A percentile compares a stretch with the other conserved stretches of the same genome.
These are phyloP conservation scores for Leishmania martiniquensis DNA, from an alignment of 208 protist species.

Conservation along the genomic window DNA sequence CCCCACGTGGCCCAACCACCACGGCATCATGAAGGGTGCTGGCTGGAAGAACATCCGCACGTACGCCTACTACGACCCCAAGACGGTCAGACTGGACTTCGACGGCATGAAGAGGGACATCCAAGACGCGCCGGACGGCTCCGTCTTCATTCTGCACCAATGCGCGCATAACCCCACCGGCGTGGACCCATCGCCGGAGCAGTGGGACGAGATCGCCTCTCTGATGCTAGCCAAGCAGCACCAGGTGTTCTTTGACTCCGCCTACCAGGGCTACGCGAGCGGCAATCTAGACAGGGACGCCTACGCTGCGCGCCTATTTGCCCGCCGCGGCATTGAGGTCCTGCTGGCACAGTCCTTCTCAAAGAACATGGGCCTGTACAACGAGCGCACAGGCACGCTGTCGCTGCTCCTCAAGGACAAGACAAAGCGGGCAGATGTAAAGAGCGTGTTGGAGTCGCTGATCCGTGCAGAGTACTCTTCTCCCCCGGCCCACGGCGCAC, in stretches of 20 bases:
- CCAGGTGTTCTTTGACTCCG: conserved; percentile 97
- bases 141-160: conserved; percentile 96
- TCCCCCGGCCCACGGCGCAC: conserved; percentile 96
- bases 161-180: conserved; percentile 99
- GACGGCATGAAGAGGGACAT: conserved; percentile 87
- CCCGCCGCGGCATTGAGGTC: conserved; percentile 78
- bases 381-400: conserved; percentile 93
- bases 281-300: conserved; percentile 97
- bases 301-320: conserved; percentile 81
- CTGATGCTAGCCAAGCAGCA: conserved; percentile 82
- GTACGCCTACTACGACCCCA: conserved; percentile 87
- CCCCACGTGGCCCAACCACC: conserved; percentile 92
- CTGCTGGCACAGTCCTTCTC: conserved; percentile 95
- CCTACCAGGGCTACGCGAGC: conserved; percentile 97
- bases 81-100: conserved; percentile 78
- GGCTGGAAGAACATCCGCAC: conserved; percentile 62
- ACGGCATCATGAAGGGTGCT: conserved; percentile 55
- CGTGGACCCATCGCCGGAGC: conserved; percentile 94
- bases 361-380: conserved; percentile 99
- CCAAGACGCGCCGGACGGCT: conserved; percentile 69
- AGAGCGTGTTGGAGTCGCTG: conserved; percentile 81
- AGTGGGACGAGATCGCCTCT: conserved; percentile 96
- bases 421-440: conserved; percentile 56
- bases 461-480: conserved; percentile 96
- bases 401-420: conserved; percentile 73